These are phyloP conservation scores for Trichopus zeylanicus DNA, from an alignment of 116 monocot species.

Conservation along the genomic window DNA sequence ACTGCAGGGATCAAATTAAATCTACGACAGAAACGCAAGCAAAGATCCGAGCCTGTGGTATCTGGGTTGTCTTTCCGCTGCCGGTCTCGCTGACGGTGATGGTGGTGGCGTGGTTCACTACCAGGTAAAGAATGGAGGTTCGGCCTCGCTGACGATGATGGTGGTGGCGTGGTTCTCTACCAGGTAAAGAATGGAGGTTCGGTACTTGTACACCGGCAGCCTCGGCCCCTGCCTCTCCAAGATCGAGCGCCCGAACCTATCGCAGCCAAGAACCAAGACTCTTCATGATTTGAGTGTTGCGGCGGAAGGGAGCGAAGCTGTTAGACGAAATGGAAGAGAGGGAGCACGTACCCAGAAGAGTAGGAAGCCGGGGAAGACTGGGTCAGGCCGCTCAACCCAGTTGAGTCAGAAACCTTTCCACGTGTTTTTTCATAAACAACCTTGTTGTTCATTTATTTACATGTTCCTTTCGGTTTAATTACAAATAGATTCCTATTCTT, in stretches of 20 bases:
- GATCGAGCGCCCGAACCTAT: constrained; percentile 50
- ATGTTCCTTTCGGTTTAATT: too few species aligned
- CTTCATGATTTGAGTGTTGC: background rate
- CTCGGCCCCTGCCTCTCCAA: constrained; percentile 82
- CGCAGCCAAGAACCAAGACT: background rate
- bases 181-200: constrained; percentile 67
- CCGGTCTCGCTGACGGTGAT: constrained; percentile 98
- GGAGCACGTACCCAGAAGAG: constrained; percentile 34
- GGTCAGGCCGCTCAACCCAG: too few species aligned
- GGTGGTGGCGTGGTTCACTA: constrained; percentile 77
- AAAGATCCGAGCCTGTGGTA: constrained; percentile 91
- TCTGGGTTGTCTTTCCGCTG: constrained; percentile 97
- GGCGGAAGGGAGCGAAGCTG: too few species aligned
- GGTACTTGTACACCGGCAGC: constrained; percentile 80
- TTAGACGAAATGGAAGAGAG: background rate
- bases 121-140: constrained; percentile 69
- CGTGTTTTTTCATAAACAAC: too few species aligned
- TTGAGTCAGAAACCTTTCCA: too few species aligned
- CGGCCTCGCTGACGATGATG: constrained; percentile 94
- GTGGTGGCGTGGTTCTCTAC: constrained; percentile 84
- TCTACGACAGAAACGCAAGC: too few species aligned
- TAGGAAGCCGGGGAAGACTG: too few species aligned
- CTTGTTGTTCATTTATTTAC: too few species aligned
- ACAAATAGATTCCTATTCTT: too few species aligned
- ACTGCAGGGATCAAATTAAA: too few species aligned